A percentile compares a stretch with the other conserved stretches of the same genome.
Evolutionary conservation across 2,329 filamentous ascomycete genomes (phyloP).

Genomic region (Alternaria alternata): DNA sequence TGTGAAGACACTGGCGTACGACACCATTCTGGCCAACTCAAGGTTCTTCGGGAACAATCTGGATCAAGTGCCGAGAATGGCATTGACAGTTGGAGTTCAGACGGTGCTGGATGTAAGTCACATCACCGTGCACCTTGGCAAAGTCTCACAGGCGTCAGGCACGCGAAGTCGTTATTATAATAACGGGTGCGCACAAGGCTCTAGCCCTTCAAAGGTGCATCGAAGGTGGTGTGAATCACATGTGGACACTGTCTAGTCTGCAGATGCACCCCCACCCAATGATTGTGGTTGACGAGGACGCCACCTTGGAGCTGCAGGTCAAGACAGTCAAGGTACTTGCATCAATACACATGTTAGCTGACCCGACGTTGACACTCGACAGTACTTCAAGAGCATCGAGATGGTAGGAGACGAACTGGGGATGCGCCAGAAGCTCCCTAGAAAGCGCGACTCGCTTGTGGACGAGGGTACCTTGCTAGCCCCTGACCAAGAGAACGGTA

Average conservation of each 20-base stretch:
- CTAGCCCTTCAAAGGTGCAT: conserved; percentile 81
- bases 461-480: conserved; percentile 35
- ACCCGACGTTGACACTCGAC: conserved; percentile 15
- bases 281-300: conserved; percentile 83
- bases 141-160: conserved; percentile 54
- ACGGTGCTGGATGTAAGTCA: conserved; percentile 73
- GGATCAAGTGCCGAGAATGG: conserved; percentile 78
- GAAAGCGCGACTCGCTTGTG: conserved; percentile 47
- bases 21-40: conserved; percentile 86
- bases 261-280: conserved; percentile 83
- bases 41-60: conserved; percentile 83
- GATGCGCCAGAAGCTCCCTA: conserved; percentile 55
- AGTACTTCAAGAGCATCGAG: conserved; percentile 62
- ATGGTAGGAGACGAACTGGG: conserved; percentile 55
- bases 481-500: conserved; percentile 30
- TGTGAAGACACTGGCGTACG: conserved; percentile 86
- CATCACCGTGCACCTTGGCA: conserved; percentile 15
- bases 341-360: neutral
- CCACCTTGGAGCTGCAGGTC: conserved; percentile 58
- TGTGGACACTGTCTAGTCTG: conserved; percentile 86
- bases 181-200: conserved; percentile 82
- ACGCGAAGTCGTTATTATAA: conserved; percentile 82
- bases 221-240: conserved; percentile 84
- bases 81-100: conserved; percentile 83
- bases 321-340: conserved; percentile 52